Base-by-base conservation (phyloP, 495 filamentous ascomycete species). In the Neurospora cerealis region DNA sequence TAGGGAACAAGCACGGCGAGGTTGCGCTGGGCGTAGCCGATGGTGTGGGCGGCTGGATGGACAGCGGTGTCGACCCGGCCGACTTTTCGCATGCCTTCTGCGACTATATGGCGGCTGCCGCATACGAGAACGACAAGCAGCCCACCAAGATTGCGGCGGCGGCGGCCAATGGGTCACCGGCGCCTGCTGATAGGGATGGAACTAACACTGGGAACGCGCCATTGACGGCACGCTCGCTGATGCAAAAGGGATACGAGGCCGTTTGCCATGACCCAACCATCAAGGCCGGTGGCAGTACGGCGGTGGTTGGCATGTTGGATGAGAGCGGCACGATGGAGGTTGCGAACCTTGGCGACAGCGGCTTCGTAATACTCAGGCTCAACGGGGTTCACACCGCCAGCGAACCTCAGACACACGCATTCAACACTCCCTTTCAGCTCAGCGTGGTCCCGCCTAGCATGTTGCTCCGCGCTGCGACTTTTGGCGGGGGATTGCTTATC, bases 321-420 rank as follows among this genome's bases (percentile, higher is more conserved):
- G 84, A 85, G 1, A 86, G 92, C 76, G 96, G 96, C 19, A 85
- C 82, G 11, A 85, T 98, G 21, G 91, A 95, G 75, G 88, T 97
- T 70, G 96, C 96, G 46, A 99, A 99, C 80, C 85, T 99, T n/a
- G 96, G 96, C 74, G 96, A 99, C 83, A 97, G 94, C n/a, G 96
- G 95, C 70, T 98, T 93, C 79, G 88, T 98, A 32, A 89, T 97
- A 69, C 82, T 98, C 71, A 89, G 94, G 32, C 86, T 91, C 40
- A 95, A 93, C 77, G 93, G 91, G 15, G 91, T 98, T 21, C 92
- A 94, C 77, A 87, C 92, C 60, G 89, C 89, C 79, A 96, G 94
- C 5, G 87, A 90, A 42, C 91, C 93, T 32, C 96, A 99, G 81
- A 98, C 93, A 0, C 96, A 99, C 80, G 93, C 92, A 32, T 99